These are phyloP conservation scores for Annona cherimola DNA, from an alignment of 164 flowering plant species.

Conservation along the genomic window DNA sequence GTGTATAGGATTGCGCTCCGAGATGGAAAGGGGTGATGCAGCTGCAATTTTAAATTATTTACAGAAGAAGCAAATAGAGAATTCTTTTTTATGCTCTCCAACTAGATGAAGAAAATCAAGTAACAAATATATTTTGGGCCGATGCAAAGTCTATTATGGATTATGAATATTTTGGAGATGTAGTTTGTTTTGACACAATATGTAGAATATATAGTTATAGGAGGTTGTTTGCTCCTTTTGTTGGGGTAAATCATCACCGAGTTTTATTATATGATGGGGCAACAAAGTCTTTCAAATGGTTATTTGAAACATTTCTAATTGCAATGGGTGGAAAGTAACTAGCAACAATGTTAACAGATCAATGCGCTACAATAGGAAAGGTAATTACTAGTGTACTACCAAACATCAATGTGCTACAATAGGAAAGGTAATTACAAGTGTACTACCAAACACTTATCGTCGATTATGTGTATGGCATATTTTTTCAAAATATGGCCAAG, in stretches of 20 bases:
- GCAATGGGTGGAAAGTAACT: slow-evolving; percentile 6
- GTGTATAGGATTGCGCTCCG: too few relatives aligned
- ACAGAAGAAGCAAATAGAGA: neutral
- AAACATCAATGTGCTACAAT: too few relatives aligned
- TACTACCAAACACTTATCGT: slow-evolving; percentile 2
- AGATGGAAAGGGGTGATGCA: neutral
- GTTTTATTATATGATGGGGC: slow-evolving; percentile 1
- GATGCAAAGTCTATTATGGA: too few relatives aligned
- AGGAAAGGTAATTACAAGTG: too few relatives aligned
- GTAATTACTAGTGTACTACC: too few relatives aligned
- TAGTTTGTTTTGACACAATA: too few relatives aligned
- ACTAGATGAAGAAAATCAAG: too few relatives aligned
- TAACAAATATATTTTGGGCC: too few relatives aligned
- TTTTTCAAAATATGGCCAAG: neutral
- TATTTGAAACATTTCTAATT: slow-evolving; percentile 1
- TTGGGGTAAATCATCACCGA: too few relatives aligned
- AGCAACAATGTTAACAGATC: slow-evolving; percentile 3
- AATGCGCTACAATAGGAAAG: neutral
- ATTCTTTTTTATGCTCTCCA: slow-evolving; percentile 1
- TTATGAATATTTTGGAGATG: too few relatives aligned
- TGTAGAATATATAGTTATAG: too few relatives aligned
- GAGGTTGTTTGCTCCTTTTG: too few relatives aligned
- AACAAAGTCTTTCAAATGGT: neutral
- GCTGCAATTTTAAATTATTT: neutral
- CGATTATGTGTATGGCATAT: slow-evolving; percentile 4